These are phyloP conservation scores for Pterocarpus santalinus DNA, from an alignment of 306 rosid species.

Conservation along the genomic window DNA sequence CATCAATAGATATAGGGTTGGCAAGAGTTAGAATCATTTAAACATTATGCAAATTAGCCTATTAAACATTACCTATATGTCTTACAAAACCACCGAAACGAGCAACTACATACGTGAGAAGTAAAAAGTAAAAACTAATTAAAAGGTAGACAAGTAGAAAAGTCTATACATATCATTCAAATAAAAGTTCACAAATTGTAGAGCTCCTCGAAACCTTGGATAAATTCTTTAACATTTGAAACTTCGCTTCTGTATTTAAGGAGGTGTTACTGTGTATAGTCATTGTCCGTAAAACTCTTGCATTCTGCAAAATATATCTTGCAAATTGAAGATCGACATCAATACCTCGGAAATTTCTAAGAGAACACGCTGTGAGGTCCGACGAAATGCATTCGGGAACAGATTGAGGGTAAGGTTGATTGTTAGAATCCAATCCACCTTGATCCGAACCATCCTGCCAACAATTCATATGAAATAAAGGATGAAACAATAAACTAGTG, in stretches of 20 bases:
- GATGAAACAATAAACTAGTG: too few relatives aligned
- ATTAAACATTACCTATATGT: too few relatives aligned
- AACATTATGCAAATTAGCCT: too few relatives aligned
- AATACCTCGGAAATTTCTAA: neutral
- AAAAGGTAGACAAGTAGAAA: too few relatives aligned
- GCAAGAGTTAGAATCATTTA: too few relatives aligned
- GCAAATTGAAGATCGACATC: neutral
- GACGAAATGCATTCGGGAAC: constrained; percentile 7
- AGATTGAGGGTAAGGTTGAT: neutral
- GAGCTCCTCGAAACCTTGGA: neutral
- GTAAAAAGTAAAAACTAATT: too few relatives aligned
- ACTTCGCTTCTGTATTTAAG: neutral
- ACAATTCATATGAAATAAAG: too few relatives aligned
- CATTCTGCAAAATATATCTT: constrained; percentile 15
- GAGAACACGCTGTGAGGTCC: neutral
- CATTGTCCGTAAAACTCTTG: neutral
- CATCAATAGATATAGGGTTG: too few relatives aligned
- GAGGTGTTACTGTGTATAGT: neutral
- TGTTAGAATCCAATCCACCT: too few relatives aligned
- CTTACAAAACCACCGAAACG: too few relatives aligned
- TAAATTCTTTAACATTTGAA: neutral
- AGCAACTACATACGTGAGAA: too few relatives aligned
- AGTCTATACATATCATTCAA: neutral
- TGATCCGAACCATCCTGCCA: too few relatives aligned
- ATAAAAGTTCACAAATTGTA: neutral